phyloP scores from a whole-genome alignment of 176 grass and related monocot species.

The Leersia perrieri region DNA sequence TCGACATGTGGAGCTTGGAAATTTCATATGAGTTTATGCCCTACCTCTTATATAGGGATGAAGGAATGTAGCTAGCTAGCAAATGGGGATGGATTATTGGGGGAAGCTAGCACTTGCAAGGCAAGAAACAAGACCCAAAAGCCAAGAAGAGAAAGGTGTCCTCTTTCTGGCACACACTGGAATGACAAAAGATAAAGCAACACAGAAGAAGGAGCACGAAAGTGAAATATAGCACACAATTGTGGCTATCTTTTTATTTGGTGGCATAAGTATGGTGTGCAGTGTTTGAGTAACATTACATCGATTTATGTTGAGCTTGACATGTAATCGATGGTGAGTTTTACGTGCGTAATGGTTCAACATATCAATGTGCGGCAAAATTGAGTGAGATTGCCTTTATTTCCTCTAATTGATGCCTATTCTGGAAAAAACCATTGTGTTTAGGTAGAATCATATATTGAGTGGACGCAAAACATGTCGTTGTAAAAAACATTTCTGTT shows the following conservation, averaged over 20 bases:
- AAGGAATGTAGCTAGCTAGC: not conserved
- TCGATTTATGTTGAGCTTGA: not conserved
- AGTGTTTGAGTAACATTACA: not conserved
- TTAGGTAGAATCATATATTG: not conserved
- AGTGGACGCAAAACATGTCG: not conserved
- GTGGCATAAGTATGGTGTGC: not conserved
- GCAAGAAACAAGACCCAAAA: conserved; percentile 40
- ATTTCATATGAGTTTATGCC: conserved; percentile 8
- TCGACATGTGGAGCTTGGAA: conserved; percentile 2
- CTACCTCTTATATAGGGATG: conserved; percentile 26
- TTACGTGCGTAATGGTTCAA: not conserved
- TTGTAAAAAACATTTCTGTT: not conserved
- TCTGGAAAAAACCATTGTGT: not conserved
- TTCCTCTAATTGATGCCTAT: not conserved
- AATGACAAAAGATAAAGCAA: conserved; percentile 31
- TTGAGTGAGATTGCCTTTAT: not conserved
- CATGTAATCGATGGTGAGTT: not conserved
- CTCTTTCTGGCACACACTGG: conserved; percentile 8
- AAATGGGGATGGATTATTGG: not conserved
- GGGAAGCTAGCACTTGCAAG: conserved; percentile 34
- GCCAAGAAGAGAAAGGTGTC: conserved; percentile 20
- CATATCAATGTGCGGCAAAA: not conserved
- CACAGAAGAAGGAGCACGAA: not conserved
- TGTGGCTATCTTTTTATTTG: not conserved
- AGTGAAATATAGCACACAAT: not conserved